These are phyloP conservation scores for Phoenix roebelenii DNA, from an alignment of 176 grass and related monocot species.

Conservation along the genomic window DNA sequence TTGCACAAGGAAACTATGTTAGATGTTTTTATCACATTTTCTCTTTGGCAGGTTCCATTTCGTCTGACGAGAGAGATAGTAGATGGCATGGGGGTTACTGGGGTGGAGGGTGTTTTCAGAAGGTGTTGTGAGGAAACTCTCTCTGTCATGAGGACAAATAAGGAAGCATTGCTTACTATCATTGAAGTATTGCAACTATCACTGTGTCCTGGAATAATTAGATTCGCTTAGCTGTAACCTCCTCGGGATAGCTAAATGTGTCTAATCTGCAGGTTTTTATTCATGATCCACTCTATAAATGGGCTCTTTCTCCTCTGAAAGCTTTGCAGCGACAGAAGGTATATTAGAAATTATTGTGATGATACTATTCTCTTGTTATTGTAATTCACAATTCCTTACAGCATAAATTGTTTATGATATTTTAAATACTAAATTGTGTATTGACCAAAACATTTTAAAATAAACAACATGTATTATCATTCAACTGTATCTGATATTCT, in stretches of 20 bases:
- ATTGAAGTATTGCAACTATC: slow-evolving; percentile 54
- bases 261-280: slow-evolving; percentile 54
- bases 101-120: slow-evolving; percentile 89
- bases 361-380: background rate
- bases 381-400: background rate
- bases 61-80: slow-evolving; percentile 74
- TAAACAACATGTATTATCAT: too few relatives aligned
- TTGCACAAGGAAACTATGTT: background rate
- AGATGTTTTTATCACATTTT: background rate
- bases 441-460: too few relatives aligned
- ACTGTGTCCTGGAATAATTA: background rate
- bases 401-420: too few relatives aligned
- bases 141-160: slow-evolving; percentile 83
- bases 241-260: background rate
- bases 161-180: slow-evolving; percentile 86
- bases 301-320: slow-evolving; percentile 95
- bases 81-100: slow-evolving; percentile 94
- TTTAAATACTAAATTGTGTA: too few relatives aligned
- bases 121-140: slow-evolving; percentile 95
- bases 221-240: too few relatives aligned
- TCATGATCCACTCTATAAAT: slow-evolving; percentile 98
- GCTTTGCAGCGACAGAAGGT: slow-evolving; percentile 94
- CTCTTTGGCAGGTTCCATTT: slow-evolving; percentile 58
- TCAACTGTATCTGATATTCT: too few relatives aligned
- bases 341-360: slow-evolving; percentile 4